Conservation (phyloP, 2,329 filamentous ascomycete genomes). For the Penicillium sp. region DNA sequence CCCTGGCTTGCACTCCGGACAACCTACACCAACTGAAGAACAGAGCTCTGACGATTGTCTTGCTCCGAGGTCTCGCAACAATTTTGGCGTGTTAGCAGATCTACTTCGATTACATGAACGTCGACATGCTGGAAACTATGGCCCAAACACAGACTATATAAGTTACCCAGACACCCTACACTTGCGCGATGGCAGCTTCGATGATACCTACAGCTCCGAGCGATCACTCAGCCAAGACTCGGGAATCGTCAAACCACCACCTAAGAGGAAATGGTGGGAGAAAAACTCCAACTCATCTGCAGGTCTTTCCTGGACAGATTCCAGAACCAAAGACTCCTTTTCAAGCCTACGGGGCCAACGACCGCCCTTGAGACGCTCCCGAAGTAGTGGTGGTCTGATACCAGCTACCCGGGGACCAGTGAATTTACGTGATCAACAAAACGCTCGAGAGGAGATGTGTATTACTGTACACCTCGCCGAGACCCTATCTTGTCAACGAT, state of each 20-base stretch:
- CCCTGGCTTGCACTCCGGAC: constrained; percentile 30
- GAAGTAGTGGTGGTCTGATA: constrained; percentile 32
- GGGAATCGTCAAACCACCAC: constrained; percentile 20
- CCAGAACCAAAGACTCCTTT: constrained; percentile 26
- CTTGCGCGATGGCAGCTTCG: constrained; percentile 29
- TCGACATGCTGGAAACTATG: constrained; percentile 21
- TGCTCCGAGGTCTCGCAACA: constrained; percentile 63
- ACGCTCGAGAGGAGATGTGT: constrained; percentile 49
- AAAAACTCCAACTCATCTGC: constrained; percentile 19
- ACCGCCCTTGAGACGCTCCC: constrained; percentile 32
- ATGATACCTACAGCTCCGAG: constrained; percentile 27
- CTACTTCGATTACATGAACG: constrained; percentile 65
- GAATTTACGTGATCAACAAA: constrained; percentile 1
- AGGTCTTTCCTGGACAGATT: constrained; percentile 15
- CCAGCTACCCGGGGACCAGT: constrained; percentile 22
- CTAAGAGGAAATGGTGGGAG: constrained; percentile 15
- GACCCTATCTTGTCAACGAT: constrained; percentile 75
- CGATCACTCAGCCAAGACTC: constrained; percentile 28
- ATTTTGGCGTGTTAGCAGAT: constrained; percentile 68
- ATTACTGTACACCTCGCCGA: constrained; percentile 62
- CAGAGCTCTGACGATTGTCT: constrained; percentile 59
- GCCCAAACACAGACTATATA: constrained; percentile 9
- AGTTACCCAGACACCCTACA: constrained; percentile 16
- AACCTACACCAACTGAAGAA: constrained; percentile 32
- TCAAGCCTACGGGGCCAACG: constrained; percentile 23